Evolutionary conservation across 1,139 yeast species (phyloP), one percentile per base, ranked within the genome.

Genomic region (Nakaseomyces delphensis): DNA sequence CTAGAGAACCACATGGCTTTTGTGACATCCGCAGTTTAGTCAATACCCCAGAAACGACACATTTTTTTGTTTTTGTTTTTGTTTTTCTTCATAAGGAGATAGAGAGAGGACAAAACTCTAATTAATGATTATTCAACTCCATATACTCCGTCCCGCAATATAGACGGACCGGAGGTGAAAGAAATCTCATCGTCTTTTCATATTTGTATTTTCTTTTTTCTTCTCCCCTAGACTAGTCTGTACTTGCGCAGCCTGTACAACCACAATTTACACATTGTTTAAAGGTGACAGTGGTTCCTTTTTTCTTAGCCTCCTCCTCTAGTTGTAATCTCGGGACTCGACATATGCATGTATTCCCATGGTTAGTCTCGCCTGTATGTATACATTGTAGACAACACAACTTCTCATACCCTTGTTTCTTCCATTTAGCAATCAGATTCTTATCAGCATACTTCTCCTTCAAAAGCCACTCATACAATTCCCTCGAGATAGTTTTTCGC

Each of bases 371-470:
- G 32, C 63, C 66, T n/a, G 71, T 69, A 53, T 78, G 77, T 32
- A 87, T 84, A 58, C 97, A 87, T 50, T 76, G 73, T 47, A 87
- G 63, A 58, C 97, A 87, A 56, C 97, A 87, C 43, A 87, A 65
- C 46, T 81, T 75, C 58, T 87, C 96, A 62, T 87, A 87, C 7
- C 96, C 96, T 56, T 77, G 80, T 57, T 84, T 86, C 62, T 79
- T 79, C 96, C 96, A 87, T 60, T 87, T 87, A 28, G 95, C 93
- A 31, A 87, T 84, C 46, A 87, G 66, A 36, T 76, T 73, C 5
- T 69, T 76, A 57, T 87, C 91, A 2, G 76, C 83, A 52, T 77
- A 76, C 44, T 77, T 74, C 54, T 83, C 79, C 49, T 74, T 73
- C 43, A 85, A 55, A 20, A 87, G 66, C 85, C 91, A 87, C 38